Base-by-base conservation (phyloP, 108 stramenopile species). In the Conticribra guillardii region DNA sequence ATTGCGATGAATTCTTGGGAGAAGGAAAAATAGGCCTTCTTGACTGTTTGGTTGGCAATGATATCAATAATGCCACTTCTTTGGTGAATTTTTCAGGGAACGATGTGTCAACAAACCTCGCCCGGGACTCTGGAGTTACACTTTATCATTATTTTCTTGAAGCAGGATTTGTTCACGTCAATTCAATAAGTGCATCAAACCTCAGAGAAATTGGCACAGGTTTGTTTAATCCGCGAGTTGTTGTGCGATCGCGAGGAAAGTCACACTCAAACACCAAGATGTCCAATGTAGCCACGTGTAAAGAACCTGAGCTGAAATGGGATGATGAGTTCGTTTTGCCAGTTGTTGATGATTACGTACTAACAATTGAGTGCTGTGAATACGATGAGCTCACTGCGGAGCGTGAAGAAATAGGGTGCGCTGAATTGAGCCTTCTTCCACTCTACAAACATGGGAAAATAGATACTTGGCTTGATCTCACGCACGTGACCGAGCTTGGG, bases 311-410 rank as follows among this genome's bases (percentile, higher is more conserved):
- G 46, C 23, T 63, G 19, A 29, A 32, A 24, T 87, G 90, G 87
- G 26, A 71, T 47, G 60, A 79, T 21, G 37, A 22, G 11, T 37
- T 86, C 5, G 27, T 18, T 19, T 34, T 91, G 50, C 75, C 85
- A 41, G 71, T 94, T 29, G 93, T 94, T 46, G 90, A 89, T 77
- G 89, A 92, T 58, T 80, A 81, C 65, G 56, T 55, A 23, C 51
- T 92, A 19, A 26, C 54, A 22, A 46, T 94, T 49, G 88, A 91
- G 54, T 87, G 70, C 70, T 76, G 80, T 66, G 86, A 91, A 32
- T 73, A 87, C 51, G 85, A 89, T 26, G 47, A 69, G 21, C 30
- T 89, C 14, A 56, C 72, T 14, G 28, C 55, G 24, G 37, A 59
- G 29, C 79, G 87, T 67, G 85, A 84, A 51, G 45, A 85, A 23